A percentile compares a stretch with the other conserved stretches of the same genome.
Conservation (phyloP, 139 green algal genomes). For the Chlorella sp. region DNA sequence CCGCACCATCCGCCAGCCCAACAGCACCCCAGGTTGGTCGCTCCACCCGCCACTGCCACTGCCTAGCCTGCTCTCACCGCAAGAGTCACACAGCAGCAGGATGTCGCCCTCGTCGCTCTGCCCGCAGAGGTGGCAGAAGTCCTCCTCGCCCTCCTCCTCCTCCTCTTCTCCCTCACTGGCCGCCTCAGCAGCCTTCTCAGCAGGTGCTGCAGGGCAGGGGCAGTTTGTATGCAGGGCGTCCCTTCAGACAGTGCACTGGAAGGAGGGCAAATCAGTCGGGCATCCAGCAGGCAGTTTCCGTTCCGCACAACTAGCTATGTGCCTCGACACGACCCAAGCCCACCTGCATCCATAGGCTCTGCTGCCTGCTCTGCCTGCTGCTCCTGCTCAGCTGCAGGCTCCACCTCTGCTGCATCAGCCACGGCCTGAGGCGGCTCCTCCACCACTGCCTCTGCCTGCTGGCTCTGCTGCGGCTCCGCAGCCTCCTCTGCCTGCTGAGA, state of each 20-base stretch:
- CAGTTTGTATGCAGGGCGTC: too few species aligned
- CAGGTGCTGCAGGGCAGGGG: too few species aligned
- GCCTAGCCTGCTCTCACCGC: background rate
- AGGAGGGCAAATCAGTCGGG: too few species aligned
- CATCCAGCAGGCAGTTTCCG: too few species aligned
- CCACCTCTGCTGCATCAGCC: background rate
- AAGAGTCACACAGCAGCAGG: constrained; percentile 50
- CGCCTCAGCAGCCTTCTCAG: too few species aligned
- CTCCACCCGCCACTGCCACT: too few species aligned
- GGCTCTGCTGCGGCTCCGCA: background rate
- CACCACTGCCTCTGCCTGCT: background rate
- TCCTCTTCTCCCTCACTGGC: background rate
- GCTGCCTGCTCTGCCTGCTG: background rate
- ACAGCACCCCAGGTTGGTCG: too few species aligned
- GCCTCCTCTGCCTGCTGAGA: background rate
- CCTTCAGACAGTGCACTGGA: too few species aligned
- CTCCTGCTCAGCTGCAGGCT: background rate
- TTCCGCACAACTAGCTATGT: too few species aligned
- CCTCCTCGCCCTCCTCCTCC: constrained; percentile 24
- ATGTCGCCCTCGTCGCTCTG: constrained; percentile 55
- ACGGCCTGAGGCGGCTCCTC: background rate
- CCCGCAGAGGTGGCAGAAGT: constrained; percentile 50
- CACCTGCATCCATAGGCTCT: background rate
- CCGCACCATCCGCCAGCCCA: too few species aligned
- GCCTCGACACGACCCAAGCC: too few species aligned